Evolutionary conservation across 495 filamentous ascomycete species (phyloP).

Genomic region (Tuber indicum): DNA sequence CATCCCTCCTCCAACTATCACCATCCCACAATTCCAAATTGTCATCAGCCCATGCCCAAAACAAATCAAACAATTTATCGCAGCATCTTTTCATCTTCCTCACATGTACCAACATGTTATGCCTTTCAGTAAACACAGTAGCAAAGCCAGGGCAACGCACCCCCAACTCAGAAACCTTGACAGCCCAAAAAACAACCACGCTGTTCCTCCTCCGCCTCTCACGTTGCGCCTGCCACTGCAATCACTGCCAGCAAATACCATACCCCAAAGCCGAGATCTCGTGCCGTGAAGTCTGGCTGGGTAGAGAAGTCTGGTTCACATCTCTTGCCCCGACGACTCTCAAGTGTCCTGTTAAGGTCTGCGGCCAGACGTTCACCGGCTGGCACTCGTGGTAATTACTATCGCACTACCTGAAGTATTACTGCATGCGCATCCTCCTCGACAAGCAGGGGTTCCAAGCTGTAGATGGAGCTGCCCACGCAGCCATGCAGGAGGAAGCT

Average conservation of each 20-base stretch:
- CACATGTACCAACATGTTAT: no score
- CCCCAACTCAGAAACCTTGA: no score
- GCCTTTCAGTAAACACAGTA: no score
- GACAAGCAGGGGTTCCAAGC: constrained; percentile 39
- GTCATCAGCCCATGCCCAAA: no score
- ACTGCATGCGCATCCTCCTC: constrained; percentile 38
- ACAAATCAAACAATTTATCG: no score
- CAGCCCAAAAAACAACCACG: no score
- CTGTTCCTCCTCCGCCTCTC: constrained; percentile 20
- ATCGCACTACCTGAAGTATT: constrained; percentile 41
- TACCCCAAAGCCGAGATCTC: constrained; percentile 21
- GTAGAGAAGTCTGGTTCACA: constrained; percentile 31
- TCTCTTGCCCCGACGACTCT: constrained; percentile 30
- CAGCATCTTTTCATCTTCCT: no score
- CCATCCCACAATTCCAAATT: no score
- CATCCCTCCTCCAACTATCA: no score
- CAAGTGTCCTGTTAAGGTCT: constrained; percentile 39
- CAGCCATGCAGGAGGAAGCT: constrained; percentile 39
- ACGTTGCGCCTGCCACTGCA: neutral
- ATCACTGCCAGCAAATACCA: neutral
- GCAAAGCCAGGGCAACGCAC: no score
- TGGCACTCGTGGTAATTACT: constrained; percentile 38
- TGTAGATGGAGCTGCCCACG: constrained; percentile 37
- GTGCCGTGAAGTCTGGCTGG: constrained; percentile 31
- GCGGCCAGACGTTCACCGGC: constrained; percentile 40